Conservation (phyloP, 73 alveolate species). For the Paramecium caudatum region DNA sequence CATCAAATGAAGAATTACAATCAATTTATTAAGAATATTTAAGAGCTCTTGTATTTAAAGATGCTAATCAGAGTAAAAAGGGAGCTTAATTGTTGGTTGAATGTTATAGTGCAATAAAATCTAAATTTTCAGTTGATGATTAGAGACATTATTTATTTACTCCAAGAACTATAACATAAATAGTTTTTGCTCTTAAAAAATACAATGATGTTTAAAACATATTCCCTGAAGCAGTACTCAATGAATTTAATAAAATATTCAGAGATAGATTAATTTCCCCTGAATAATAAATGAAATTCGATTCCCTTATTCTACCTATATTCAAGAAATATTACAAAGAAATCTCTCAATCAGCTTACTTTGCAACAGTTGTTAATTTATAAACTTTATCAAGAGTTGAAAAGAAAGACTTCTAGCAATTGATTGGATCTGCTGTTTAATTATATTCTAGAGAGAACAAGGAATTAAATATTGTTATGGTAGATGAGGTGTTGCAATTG, state of each 20-base stretch:
- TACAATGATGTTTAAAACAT: slow-evolving; percentile 93
- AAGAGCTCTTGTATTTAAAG: slow-evolving; percentile 75
- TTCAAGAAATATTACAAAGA: slow-evolving; percentile 69
- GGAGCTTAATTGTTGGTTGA: slow-evolving; percentile 86
- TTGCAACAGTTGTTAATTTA: slow-evolving; percentile 60
- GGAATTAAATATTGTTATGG: slow-evolving; percentile 87
- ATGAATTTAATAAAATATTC: slow-evolving; percentile 97
- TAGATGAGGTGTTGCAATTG: slow-evolving; percentile 88
- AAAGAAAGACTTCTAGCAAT: slow-evolving; percentile 81
- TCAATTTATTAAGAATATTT: slow-evolving; percentile 91
- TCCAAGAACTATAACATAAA: slow-evolving; percentile 98
- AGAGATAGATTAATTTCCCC: slow-evolving; percentile 97
- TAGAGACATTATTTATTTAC: slow-evolving; percentile 99
- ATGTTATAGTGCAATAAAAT: slow-evolving; percentile 88
- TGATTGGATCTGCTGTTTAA: slow-evolving; percentile 84
- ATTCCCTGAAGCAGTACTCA: slow-evolving; percentile 94
- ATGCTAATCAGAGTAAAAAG: slow-evolving; percentile 51
- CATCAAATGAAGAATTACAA: slow-evolving; percentile 96
- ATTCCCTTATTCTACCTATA: slow-evolving; percentile 77
- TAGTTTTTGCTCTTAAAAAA: slow-evolving; percentile 96
- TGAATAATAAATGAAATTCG: slow-evolving; percentile 89
- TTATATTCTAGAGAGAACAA: slow-evolving; percentile 96
- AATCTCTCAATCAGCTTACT: neutral
- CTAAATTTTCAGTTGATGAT: slow-evolving; percentile 97
- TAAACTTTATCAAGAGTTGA: slow-evolving; percentile 81